A percentile compares a stretch with the other conserved stretches of the same genome.
Conservation (phyloP, 2,329 filamentous ascomycete genomes). For the Clonostachys sp. region DNA sequence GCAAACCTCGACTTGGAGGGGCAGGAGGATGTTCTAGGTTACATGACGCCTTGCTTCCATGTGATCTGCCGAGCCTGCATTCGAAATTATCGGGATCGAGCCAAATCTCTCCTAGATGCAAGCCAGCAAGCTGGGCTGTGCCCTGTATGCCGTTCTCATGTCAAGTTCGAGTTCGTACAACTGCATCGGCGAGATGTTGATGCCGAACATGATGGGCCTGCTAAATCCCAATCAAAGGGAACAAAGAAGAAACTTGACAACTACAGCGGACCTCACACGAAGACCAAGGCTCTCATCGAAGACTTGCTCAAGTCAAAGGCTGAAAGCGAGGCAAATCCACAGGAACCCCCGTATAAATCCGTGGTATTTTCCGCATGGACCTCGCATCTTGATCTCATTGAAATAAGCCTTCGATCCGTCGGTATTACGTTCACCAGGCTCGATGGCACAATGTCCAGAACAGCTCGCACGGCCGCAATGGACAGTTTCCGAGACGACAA, state of each 20-base stretch:
- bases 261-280: slow-evolving; percentile 86
- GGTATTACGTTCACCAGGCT: slow-evolving; percentile 73
- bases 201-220: slow-evolving; percentile 49
- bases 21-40: slow-evolving; percentile 64
- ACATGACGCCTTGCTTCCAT: slow-evolving; percentile 85
- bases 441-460: slow-evolving; percentile 82
- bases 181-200: slow-evolving; percentile 61
- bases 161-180: slow-evolving; percentile 61
- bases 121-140: slow-evolving; percentile 50
- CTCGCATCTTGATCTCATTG: slow-evolving; percentile 86
- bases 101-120: slow-evolving; percentile 29
- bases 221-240: slow-evolving; percentile 27
- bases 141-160: slow-evolving; percentile 60
- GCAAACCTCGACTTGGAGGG: slow-evolving; percentile 55
- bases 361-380: slow-evolving; percentile 98
- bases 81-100: slow-evolving; percentile 49
- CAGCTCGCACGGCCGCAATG: slow-evolving; percentile 70
- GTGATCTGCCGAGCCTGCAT: slow-evolving; percentile 76
- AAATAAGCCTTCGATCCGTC: slow-evolving; percentile 67
- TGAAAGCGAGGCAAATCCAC: slow-evolving; percentile 55
- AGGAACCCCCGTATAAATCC: slow-evolving; percentile 78
- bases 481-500: slow-evolving; percentile 71
- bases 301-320: slow-evolving; percentile 63
- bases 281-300: slow-evolving; percentile 78
- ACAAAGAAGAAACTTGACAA: slow-evolving; percentile 52